Percentiles rank a stretch among this genome's conserved stretches.
Conservation (phyloP, 1,139 yeast species). For the Pneumocystis wakefieldiae region DNA sequence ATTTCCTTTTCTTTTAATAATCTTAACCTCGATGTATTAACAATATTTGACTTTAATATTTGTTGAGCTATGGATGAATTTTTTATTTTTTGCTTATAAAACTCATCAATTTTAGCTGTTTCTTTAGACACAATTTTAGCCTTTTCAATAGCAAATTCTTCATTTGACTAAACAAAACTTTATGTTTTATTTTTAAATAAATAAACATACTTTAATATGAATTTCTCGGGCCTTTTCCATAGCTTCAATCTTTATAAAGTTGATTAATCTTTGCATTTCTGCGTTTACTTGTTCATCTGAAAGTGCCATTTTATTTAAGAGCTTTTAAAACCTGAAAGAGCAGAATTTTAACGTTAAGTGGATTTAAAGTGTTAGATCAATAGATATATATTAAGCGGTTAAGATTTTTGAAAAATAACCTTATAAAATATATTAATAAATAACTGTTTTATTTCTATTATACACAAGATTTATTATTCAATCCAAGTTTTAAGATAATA, state of each 20-base stretch:
- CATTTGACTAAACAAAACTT: conserved; percentile 48
- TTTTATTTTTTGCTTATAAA: conserved; percentile 71
- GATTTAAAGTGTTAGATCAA: not conserved
- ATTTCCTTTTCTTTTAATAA: conserved; percentile 76
- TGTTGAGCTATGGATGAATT: conserved; percentile 88
- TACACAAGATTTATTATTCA: too few species aligned
- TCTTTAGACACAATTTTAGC: conserved; percentile 87
- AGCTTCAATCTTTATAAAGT: conserved; percentile 97
- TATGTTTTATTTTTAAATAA: not conserved
- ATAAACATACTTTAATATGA: conserved; percentile 43
- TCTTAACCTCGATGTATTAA: conserved; percentile 87
- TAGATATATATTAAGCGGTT: too few species aligned
- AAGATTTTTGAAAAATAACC: too few species aligned
- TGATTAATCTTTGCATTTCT: conserved; percentile 94
- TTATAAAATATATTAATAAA: too few species aligned
- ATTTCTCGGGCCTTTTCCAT: conserved; percentile 97
- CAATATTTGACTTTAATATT: conserved; percentile 85
- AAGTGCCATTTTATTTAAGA: not conserved
- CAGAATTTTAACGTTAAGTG: not conserved
- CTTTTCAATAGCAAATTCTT: conserved; percentile 95
- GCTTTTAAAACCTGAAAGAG: not conserved
- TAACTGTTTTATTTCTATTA: too few species aligned
- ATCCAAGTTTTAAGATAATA: too few species aligned
- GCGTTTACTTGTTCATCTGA: conserved; percentile 52
- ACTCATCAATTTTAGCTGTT: conserved; percentile 70